Conservation (phyloP, 805 yeast genomes). For the Komagataella phaffii region DNA sequence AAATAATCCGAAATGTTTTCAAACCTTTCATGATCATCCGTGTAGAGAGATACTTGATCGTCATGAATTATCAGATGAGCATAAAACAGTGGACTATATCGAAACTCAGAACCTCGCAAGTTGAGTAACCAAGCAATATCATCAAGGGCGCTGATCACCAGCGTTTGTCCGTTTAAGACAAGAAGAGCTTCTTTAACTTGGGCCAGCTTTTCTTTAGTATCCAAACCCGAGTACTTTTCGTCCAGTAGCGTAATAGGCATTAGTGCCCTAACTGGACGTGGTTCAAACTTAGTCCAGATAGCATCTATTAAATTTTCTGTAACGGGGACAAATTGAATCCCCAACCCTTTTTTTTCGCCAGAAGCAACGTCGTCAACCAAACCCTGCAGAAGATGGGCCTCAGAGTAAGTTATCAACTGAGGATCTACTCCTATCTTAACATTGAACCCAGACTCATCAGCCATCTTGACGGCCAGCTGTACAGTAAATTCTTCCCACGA, state of each 20-base stretch:
- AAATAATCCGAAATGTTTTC: conserved; percentile 24
- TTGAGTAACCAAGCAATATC: conserved; percentile 42
- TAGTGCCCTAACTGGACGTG: conserved; percentile 41
- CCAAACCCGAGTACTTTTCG: conserved; percentile 50
- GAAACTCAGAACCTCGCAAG: conserved; percentile 53
- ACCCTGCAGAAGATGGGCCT: conserved; percentile 18
- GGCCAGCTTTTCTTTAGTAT: conserved; percentile 40
- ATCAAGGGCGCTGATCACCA: conserved; percentile 28
- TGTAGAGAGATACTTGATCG: conserved; percentile 24
- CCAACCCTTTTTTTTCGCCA: conserved; percentile 14
- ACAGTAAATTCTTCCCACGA: conserved; percentile 49
- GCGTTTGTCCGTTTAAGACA: conserved; percentile 12
- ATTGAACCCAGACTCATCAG: conserved; percentile 27
- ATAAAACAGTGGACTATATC: conserved; percentile 79
- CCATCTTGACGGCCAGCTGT: conserved; percentile 32
- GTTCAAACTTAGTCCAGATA: conserved; percentile 44
- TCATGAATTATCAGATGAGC: conserved; percentile 40
- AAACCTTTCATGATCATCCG: conserved; percentile 21
- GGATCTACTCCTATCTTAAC: conserved; percentile 34
- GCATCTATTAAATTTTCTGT: conserved; percentile 31
- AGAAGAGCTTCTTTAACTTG: conserved; percentile 26
- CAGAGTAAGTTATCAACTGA: conserved; percentile 25
- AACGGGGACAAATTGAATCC: conserved; percentile 29
- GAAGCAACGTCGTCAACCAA: conserved; percentile 15
- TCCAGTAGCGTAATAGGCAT: conserved; percentile 38